These are phyloP conservation scores for Bathelium albidoporum DNA, from an alignment of 495 filamentous ascomycete species.

Conservation along the genomic window DNA sequence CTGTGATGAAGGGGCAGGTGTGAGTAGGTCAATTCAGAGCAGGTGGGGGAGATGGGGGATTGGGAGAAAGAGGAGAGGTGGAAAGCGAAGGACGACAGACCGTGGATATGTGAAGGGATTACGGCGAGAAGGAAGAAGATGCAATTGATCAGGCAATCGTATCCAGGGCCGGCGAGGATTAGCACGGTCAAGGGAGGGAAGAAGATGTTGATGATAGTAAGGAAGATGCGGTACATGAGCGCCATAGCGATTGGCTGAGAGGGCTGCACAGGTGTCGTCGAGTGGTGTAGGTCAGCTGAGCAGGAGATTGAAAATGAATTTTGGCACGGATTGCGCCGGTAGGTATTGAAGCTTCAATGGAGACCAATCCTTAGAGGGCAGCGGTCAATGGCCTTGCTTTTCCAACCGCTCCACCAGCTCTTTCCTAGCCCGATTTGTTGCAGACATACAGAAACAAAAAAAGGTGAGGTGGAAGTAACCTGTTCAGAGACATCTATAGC, in stretches of 20 bases:
- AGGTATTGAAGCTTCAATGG: neutral
- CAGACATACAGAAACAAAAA: neutral
- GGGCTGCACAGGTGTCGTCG: neutral
- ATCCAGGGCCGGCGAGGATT: conserved; percentile 23
- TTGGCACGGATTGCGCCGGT: neutral
- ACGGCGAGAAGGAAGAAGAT: conserved; percentile 32
- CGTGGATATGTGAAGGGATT: conserved; percentile 33
- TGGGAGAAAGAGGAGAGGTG: neutral
- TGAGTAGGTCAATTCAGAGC: too few relatives aligned
- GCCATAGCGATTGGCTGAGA: neutral
- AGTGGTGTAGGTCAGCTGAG: neutral
- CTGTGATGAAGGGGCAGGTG: too few relatives aligned
- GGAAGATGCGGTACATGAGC: conserved; percentile 21
- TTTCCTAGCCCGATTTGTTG: neutral
- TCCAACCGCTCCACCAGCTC: neutral
- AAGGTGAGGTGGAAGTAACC: neutral
- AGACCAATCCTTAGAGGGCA: neutral
- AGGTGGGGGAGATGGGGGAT: neutral
- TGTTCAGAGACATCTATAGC: too few relatives aligned
- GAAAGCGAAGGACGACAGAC: neutral
- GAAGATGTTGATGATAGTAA: conserved; percentile 22
- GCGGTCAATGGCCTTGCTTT: neutral
- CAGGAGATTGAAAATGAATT: neutral
- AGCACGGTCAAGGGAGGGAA: conserved; percentile 23
- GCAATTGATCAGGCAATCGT: conserved; percentile 30